These are phyloP conservation scores for Larix sibirica DNA, from an alignment of 83 land plant genomes.

Conservation along the genomic window DNA sequence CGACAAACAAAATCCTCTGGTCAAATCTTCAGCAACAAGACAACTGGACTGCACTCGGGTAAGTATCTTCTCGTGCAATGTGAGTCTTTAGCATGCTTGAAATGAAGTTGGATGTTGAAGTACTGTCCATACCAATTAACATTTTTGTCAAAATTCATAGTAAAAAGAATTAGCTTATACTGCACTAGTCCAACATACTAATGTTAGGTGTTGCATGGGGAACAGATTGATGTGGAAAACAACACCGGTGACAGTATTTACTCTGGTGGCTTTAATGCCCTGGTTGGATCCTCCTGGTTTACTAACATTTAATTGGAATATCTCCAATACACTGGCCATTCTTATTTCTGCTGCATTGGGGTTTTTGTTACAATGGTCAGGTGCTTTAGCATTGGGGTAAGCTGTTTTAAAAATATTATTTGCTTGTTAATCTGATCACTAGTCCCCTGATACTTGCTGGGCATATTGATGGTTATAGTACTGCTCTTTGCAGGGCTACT, in stretches of 20 bases:
- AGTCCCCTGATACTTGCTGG: background rate
- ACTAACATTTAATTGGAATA: conserved; percentile 52
- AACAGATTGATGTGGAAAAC: conserved; percentile 86
- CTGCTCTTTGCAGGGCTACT: conserved; percentile 57
- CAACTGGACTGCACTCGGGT: conserved; percentile 85
- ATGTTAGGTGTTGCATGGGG: background rate
- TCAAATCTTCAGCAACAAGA: conserved; percentile 72
- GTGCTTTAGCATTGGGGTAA: conserved; percentile 85
- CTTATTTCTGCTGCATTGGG: conserved; percentile 64
- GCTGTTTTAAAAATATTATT: background rate
- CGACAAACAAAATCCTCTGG: conserved; percentile 81
- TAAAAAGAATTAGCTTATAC: background rate
- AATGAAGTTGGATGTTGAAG: background rate
- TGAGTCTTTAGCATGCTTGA: background rate
- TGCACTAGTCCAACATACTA: background rate
- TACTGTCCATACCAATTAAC: background rate
- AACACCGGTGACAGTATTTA: conserved; percentile 63
- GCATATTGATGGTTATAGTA: background rate
- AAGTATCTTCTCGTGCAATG: conserved; percentile 13
- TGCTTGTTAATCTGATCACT: background rate
- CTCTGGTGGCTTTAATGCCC: conserved; percentile 68
- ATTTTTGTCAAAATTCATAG: background rate
- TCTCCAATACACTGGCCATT: conserved; percentile 48
- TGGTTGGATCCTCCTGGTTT: conserved; percentile 82
- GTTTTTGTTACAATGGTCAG: conserved; percentile 80